Conservation (phyloP, 192 early-diverging fungal genomes). For the Endogone sp. region DNA sequence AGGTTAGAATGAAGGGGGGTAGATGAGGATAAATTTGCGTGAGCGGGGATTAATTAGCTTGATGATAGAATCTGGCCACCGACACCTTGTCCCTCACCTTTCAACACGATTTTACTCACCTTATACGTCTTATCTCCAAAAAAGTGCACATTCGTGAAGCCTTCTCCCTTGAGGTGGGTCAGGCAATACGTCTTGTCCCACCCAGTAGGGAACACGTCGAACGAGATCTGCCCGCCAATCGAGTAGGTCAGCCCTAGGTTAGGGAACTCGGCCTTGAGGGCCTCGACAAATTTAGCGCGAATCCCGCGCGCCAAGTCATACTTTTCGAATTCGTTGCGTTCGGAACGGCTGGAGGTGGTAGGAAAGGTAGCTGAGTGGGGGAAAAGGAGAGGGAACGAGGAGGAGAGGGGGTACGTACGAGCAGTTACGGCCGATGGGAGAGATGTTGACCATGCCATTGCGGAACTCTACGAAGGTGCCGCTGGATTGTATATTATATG, state of each 20-base stretch:
- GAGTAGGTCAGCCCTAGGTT: slow-evolving; percentile 90
- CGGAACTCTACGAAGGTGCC: slow-evolving; percentile 99
- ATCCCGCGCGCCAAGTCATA: slow-evolving; percentile 85
- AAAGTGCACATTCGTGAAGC: slow-evolving; percentile 91
- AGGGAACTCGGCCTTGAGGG: slow-evolving; percentile 77
- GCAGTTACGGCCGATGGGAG: slow-evolving; percentile 96
- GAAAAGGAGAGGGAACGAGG: slow-evolving; percentile 5
- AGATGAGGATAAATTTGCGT: slow-evolving; percentile 11
- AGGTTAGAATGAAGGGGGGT: slow-evolving; percentile 3
- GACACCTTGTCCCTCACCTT: background rate
- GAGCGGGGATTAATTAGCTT: slow-evolving; percentile 2
- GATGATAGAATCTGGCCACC: background rate
- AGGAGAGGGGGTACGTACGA: slow-evolving; percentile 39
- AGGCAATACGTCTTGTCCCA: slow-evolving; percentile 99
- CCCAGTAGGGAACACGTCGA: slow-evolving; percentile 97
- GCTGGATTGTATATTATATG: no score
- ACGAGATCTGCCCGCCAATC: slow-evolving; percentile 97
- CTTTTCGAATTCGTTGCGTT: slow-evolving; percentile 89
- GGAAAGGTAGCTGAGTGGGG: background rate
- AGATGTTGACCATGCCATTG: slow-evolving; percentile 98
- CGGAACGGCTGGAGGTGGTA: slow-evolving; percentile 48
- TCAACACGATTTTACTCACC: slow-evolving; percentile 25
- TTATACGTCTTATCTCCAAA: slow-evolving; percentile 98
- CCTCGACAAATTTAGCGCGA: slow-evolving; percentile 82
- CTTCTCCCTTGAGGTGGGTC: slow-evolving; percentile 79